Evolutionary conservation across 768 basidiomycete species (phyloP).

Genomic region (Pleurotus pulmonarius): DNA sequence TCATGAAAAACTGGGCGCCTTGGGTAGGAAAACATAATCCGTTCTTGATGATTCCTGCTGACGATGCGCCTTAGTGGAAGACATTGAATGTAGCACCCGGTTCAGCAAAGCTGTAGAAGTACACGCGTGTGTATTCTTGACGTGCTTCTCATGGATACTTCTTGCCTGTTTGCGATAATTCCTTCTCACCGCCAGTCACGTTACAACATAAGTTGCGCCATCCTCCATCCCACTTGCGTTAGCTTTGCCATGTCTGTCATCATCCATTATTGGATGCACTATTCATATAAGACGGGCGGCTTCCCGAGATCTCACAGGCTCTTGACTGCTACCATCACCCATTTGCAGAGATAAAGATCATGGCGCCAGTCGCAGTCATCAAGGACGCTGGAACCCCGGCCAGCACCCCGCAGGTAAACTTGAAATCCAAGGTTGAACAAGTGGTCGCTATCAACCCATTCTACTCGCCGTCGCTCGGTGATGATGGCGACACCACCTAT

Average conservation of each 20-base stretch:
- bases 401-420: not conserved
- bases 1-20: slow-evolving; percentile 40
- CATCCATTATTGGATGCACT: not conserved
- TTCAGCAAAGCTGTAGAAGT: not conserved
- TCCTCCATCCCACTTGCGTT: not conserved
- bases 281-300: not conserved
- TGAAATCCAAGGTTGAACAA: slow-evolving; percentile 14
- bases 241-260: not conserved
- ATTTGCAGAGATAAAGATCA: slow-evolving; percentile 2
- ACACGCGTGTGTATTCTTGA: not conserved
- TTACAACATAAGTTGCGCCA: slow-evolving; percentile 3
- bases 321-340: not conserved
- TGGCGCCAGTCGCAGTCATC: slow-evolving; percentile 18
- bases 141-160: not conserved
- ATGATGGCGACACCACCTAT: slow-evolving; percentile 50
- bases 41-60: not conserved
- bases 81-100: not conserved
- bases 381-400: slow-evolving; percentile 10
- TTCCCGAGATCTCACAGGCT: not conserved
- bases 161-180: not conserved
- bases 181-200: not conserved
- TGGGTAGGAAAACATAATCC: slow-evolving; percentile 37
- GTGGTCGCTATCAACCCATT: slow-evolving; percentile 53
- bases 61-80: not conserved
- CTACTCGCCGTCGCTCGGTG: slow-evolving; percentile 57